Evolutionary conservation across 176 grass and related monocot species (phyloP).

Genomic region (Musa schizocarpa): DNA sequence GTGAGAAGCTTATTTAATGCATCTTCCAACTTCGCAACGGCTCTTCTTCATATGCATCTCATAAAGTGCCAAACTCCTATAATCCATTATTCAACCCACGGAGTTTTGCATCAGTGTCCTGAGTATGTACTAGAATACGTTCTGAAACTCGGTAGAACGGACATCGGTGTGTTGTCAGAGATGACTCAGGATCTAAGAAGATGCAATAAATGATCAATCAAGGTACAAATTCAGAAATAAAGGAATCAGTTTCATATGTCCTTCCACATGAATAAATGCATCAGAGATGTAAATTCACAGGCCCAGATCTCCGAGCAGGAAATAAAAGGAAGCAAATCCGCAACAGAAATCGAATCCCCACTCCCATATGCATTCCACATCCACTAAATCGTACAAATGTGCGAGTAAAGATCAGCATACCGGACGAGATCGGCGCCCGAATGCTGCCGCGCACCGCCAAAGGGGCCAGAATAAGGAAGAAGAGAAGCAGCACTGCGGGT

Average conservation of each 20-base stretch:
- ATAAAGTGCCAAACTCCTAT: background rate
- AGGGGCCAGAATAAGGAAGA: conserved; percentile 56
- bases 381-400: conserved; percentile 1
- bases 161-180: background rate
- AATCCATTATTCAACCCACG: background rate
- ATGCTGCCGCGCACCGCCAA: conserved; percentile 42
- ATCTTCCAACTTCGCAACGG: background rate
- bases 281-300: background rate
- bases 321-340: background rate
- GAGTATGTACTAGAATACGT: no score
- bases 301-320: background rate
- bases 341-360: background rate
- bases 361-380: background rate
- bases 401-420: conserved; percentile 25
- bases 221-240: background rate
- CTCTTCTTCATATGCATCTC: background rate
- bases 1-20: background rate
- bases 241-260: background rate
- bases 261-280: background rate
- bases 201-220: background rate
- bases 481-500: conserved; percentile 47
- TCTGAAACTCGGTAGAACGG: no score
- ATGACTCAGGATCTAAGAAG: background rate
- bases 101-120: no score
- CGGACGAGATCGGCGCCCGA: conserved; percentile 38